Percentiles rank a stretch among this genome's conserved stretches.
Conservation (phyloP, 306 rosid species). For the Canavalia ensiformis region DNA sequence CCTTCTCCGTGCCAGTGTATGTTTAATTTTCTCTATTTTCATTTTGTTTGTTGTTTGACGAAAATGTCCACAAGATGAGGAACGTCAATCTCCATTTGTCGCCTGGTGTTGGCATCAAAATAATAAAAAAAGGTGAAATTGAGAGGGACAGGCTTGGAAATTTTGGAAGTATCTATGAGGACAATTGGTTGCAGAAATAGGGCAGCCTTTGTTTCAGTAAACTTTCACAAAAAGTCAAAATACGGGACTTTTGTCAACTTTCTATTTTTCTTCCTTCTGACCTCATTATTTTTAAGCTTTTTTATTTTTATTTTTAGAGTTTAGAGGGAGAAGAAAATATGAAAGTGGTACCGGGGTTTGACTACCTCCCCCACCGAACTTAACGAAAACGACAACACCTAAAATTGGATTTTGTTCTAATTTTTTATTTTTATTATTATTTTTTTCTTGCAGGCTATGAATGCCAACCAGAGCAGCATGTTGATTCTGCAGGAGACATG, state of each 20-base stretch:
- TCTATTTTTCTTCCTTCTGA: conserved; percentile 48
- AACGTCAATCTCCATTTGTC: conserved; percentile 43
- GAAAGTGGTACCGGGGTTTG: conserved; percentile 51
- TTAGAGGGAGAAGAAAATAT: background rate
- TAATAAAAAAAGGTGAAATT: conserved; percentile 32
- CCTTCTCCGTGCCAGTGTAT: conserved; percentile 84
- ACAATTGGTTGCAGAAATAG: conserved; percentile 52
- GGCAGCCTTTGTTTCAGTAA: conserved; percentile 59
- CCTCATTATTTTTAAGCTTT: conserved; percentile 16
- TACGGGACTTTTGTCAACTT: conserved; percentile 63
- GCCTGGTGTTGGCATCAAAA: conserved; percentile 16
- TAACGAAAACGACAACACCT: conserved; percentile 43
- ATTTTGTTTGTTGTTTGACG: conserved; percentile 19
- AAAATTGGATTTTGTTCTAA: background rate
- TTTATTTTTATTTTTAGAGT: background rate
- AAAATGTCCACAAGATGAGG: conserved; percentile 44
- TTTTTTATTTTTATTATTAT: background rate
- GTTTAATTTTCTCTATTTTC: background rate
- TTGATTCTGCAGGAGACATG: conserved; percentile 88
- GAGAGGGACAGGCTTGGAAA: conserved; percentile 59
- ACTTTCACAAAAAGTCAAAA: conserved; percentile 70
- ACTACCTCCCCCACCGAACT: conserved; percentile 32
- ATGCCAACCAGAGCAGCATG: conserved; percentile 94
- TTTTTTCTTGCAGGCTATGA: conserved; percentile 64
- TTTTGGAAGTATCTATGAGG: conserved; percentile 71